Evolutionary conservation across 2,329 filamentous ascomycete species (phyloP).

Genomic region (Plectosphaerella cucumerina): DNA sequence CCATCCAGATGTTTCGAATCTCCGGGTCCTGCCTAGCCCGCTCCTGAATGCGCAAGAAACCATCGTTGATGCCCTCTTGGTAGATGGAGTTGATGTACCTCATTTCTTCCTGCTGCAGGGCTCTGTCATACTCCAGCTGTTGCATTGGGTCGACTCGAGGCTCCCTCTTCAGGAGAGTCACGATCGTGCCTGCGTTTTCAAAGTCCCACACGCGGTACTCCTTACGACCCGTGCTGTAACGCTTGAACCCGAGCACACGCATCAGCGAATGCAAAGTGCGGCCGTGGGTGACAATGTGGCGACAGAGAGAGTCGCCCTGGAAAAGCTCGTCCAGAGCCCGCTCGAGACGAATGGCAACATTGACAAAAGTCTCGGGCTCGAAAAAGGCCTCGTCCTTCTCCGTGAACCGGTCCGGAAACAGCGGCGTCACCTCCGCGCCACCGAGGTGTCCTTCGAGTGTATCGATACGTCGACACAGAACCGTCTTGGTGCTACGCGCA

Average conservation of each 20-base stretch:
- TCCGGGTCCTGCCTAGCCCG: neutral
- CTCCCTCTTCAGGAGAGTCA: neutral
- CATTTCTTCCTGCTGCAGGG: neutral
- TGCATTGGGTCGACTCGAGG: neutral
- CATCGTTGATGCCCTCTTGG: neutral
- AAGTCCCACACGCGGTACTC: conserved; percentile 1
- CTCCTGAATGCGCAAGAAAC: neutral
- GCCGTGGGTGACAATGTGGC: conserved; percentile 1
- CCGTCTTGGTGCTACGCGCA: neutral
- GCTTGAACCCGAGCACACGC: neutral
- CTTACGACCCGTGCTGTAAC: neutral
- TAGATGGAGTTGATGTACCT: neutral
- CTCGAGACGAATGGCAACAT: neutral
- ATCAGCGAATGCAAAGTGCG: neutral
- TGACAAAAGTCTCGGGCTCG: neutral
- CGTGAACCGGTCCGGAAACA: neutral
- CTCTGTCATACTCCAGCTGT: neutral
- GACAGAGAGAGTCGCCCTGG: neutral
- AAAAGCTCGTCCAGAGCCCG: neutral
- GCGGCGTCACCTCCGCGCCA: neutral
- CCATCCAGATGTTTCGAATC: neutral
- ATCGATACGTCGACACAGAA: neutral
- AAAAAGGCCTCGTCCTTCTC: neutral
- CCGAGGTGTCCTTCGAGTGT: neutral
- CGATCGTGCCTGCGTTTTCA: neutral